Base-by-base conservation (phyloP, 2,329 filamentous ascomycete genomes). In the Penicillium psychrosexuale region DNA sequence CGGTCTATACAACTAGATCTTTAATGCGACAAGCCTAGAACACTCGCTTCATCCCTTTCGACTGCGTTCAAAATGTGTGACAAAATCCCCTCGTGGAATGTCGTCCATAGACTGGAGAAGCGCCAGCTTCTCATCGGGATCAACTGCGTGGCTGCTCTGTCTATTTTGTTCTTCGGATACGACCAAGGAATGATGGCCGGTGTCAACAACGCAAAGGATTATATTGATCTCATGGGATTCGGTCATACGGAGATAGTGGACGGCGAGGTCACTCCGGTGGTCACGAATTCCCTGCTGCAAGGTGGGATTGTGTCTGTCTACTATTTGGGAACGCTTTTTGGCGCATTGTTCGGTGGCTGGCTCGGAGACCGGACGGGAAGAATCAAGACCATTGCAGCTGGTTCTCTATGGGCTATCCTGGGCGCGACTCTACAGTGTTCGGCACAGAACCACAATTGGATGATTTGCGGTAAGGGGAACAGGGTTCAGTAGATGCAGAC, bases 81-180 rank as follows among this genome's bases (percentile, higher is more conserved):
- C 57, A 66, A 68, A 48, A 77, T 77, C 34, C 63, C 70, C 1
- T 66, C 64, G 53, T 75, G 70, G 72, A 81, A 79, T 70, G 74
- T 84, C 11, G 80, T 80, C 52, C 77, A 83, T 66, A 75, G 74
- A 59, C 69, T 82, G 5, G 75, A 84, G 72, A 85, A 85, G 73
- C 70, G 75, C 17, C 69, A 72, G 39, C 77, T 87, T 56, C 78
- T 86, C 52, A 77, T 84, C 53, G 80, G 81, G 36, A 82, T 88
- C 70, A 87, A 87, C 67, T 80, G 78, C 45, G 75, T 88, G 13
- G 85, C 85, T 1, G 84, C 78, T 1, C 69, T 88, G 13, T 86
- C 84, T 13, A 88, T 87, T 59, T 84, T 88, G 69, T 87, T 88
- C 76, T 87, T 87, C 62, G 85, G 77, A 47, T 78, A 86, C 80